Evolutionary conservation across 2,329 filamentous ascomycete species (phyloP).

Genomic region (Sclerotinia borealis): DNA sequence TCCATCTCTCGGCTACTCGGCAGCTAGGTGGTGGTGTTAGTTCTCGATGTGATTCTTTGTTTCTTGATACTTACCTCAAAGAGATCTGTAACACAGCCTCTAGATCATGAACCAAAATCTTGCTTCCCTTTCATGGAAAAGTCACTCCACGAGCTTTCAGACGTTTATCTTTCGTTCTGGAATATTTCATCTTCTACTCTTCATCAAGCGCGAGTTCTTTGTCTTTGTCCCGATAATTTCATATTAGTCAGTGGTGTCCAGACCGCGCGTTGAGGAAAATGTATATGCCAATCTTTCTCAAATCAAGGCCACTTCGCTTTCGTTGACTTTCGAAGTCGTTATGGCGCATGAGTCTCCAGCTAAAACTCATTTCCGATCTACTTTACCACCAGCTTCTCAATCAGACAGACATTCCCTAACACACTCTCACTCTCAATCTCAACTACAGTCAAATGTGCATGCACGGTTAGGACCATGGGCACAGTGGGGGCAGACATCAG

Average conservation of each 20-base stretch:
- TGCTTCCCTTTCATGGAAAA: neutral
- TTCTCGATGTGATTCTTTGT: neutral
- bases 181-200: neutral
- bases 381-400: neutral
- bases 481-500: neutral
- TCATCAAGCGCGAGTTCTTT: neutral
- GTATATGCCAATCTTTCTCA: neutral
- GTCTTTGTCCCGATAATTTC: neutral
- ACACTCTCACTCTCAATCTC: neutral
- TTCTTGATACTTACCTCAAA: neutral
- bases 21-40: neutral
- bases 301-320: neutral
- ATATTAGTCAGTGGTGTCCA: neutral
- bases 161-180: neutral
- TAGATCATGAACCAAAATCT: neutral
- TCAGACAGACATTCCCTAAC: neutral
- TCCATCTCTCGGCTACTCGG: neutral
- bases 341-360: neutral
- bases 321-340: neutral
- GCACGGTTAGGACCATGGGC: neutral
- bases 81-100: neutral
- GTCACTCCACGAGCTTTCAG: no score
- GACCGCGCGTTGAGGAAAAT: neutral
- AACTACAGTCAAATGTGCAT: neutral
- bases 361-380: neutral